Percentiles rank a stretch among this genome's conserved stretches.
These are phyloP conservation scores for Phaeosphaeria sp. DNA, from an alignment of 2,329 filamentous ascomycete species.

Conservation along the genomic window DNA sequence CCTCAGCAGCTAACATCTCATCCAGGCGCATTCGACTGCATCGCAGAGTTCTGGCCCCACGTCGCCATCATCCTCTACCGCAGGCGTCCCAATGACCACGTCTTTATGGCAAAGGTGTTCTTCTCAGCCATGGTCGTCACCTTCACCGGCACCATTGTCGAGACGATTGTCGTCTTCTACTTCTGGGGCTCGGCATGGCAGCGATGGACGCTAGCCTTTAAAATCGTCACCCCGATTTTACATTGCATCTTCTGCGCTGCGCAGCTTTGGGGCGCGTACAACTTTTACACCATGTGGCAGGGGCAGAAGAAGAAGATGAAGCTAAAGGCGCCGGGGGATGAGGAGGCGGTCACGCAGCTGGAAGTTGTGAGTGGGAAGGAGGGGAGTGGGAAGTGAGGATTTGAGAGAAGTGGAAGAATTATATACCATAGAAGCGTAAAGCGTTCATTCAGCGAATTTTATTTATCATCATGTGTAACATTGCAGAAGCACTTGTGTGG, in stretches of 20 bases:
- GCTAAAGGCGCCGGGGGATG: neutral
- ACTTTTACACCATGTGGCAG: conserved; percentile 51
- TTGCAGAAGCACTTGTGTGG: neutral
- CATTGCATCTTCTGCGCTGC: conserved; percentile 52
- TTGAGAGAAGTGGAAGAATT: neutral
- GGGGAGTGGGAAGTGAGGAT: neutral
- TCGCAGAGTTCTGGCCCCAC: conserved; percentile 56
- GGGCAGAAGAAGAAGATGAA: neutral
- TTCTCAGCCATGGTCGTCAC: conserved; percentile 47
- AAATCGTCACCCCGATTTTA: conserved; percentile 52
- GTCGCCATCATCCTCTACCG: conserved; percentile 56
- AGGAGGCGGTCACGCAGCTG: neutral
- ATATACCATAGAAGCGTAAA: neutral
- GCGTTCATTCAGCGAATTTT: neutral
- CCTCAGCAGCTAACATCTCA: neutral
- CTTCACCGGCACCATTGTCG: conserved; percentile 47
- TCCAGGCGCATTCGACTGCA: conserved; percentile 55
- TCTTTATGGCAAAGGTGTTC: conserved; percentile 50
- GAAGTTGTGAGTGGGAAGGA: neutral
- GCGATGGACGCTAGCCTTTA: conserved; percentile 53
- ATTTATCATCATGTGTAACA: neutral
- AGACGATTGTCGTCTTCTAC: conserved; percentile 54
- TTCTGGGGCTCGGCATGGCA: conserved; percentile 53
- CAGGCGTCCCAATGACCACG: conserved; percentile 47
- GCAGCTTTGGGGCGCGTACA: conserved; percentile 52